Conservation (phyloP, 225 moss, liverwort and hornwort species). For the Marchantia paleacea region DNA sequence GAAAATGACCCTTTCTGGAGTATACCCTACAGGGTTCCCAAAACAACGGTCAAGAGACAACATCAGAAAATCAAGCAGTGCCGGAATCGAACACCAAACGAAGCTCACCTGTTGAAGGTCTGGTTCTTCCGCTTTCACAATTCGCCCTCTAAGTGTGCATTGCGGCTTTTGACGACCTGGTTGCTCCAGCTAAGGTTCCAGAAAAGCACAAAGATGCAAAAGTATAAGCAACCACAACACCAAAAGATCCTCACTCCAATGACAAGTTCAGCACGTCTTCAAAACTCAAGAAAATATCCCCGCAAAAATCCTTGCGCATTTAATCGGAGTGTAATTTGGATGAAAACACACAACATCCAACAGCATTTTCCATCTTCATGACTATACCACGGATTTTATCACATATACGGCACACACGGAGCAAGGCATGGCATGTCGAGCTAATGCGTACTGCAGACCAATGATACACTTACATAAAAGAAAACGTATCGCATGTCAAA, state of each 20-base stretch:
- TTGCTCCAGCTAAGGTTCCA: constrained; percentile 74
- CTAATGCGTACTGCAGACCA: not conserved
- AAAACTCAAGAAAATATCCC: not conserved
- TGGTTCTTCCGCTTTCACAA: constrained; percentile 57
- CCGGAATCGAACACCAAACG: not conserved
- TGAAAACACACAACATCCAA: not conserved
- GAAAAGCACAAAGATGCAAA: not conserved
- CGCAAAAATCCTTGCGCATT: not conserved
- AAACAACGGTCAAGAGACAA: not conserved
- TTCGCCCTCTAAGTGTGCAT: constrained; percentile 75
- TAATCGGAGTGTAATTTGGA: not conserved
- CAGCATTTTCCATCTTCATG: not conserved
- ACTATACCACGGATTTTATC: too few relatives aligned
- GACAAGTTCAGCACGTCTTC: not conserved
- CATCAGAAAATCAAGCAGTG: not conserved
- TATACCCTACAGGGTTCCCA: not conserved
- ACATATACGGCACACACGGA: not conserved
- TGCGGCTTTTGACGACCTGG: constrained; percentile 88
- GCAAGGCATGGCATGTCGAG: not conserved
- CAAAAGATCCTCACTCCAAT: not conserved
- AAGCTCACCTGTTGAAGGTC: constrained; percentile 54
- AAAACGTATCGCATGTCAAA: not conserved
- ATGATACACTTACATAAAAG: not conserved
- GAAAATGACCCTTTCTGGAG: not conserved
- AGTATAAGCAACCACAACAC: not conserved